Base-by-base conservation (phyloP, 1,284 basidiomycete species). In the Trametes pubescens region DNA sequence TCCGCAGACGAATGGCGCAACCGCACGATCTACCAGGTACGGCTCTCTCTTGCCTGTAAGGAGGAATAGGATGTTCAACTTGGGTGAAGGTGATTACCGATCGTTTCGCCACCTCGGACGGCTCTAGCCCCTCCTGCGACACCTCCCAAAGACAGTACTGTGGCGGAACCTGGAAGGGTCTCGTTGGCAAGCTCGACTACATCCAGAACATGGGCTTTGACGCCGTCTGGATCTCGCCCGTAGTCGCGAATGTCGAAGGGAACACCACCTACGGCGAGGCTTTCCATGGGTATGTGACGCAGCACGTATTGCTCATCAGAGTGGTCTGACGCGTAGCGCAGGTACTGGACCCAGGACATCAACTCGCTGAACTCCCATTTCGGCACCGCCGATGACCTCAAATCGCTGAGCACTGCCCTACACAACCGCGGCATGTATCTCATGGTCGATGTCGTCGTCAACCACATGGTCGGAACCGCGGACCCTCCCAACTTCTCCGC, bases 361-460 rank as follows among this genome's bases (percentile, higher is more conserved):
- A 82, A 84, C 56, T 72, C 85, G 65, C 80, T 92, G 54, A 93
- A 93, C 75, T 78, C 80, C 18, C 84, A 85, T 51, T 93, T 93
- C 68, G 91, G 92, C 10, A 84, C 86, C 4, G 78, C 83, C 1
- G 83, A 86, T 61, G 91, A 93, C 74, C 84, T 94, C 57, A 87
- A 89, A 67, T 82, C 83, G 0, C 82, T 93, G 48, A 83, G 84
- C 32, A 77, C 79, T 16, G 90, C 87, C 57, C 72, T 93, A 16
- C 92, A 94, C 74, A 77, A 79, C 32, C 83, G 91, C 46, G 81
- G 82, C 55, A 93, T 93, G 90, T 89, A 87, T 72, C 79, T 92
- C 67, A 93, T 93, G 92, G 86, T 93, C 64, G 91, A 93, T 73
- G 79, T 93, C 52, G 91, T 92, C 40, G 85, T 91, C 34, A 93